A percentile compares a stretch with the other conserved stretches of the same genome.
phyloP scores from a whole-genome alignment of 2,329 filamentous ascomycete genomes.

The Sporothrix curviconia region DNA sequence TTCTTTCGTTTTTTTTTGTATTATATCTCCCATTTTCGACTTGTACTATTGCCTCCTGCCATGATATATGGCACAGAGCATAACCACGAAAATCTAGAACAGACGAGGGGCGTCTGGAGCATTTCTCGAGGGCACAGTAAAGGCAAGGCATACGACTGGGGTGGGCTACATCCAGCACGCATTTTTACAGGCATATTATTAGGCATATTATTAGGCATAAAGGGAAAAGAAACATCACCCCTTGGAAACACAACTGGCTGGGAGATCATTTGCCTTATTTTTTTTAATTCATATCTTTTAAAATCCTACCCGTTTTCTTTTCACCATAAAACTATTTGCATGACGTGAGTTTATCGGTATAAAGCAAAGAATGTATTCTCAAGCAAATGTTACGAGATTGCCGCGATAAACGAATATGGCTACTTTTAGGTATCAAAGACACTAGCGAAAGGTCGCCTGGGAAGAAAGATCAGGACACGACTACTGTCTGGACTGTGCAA shows the following conservation, averaged over 20 bases:
- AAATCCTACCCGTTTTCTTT: neutral
- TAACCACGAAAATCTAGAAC: neutral
- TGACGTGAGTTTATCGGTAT: no score
- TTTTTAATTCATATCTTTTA: neutral
- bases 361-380: no score
- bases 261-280: neutral
- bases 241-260: neutral
- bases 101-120: neutral
- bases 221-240: neutral
- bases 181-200: slow-evolving; percentile 1
- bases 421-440: no score
- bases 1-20: neutral
- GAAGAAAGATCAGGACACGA: neutral
- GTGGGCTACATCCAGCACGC: neutral
- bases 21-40: neutral
- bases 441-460: no score
- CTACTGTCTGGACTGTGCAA: slow-evolving; percentile 58
- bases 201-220: neutral
- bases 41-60: neutral
- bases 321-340: no score
- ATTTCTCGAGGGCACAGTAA: neutral
- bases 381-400: no score
- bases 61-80: neutral
- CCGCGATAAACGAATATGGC: no score
- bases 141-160: neutral